Conservation (phyloP, 2,329 filamentous ascomycete species). For the Cladophialophora chaetospira region DNA sequence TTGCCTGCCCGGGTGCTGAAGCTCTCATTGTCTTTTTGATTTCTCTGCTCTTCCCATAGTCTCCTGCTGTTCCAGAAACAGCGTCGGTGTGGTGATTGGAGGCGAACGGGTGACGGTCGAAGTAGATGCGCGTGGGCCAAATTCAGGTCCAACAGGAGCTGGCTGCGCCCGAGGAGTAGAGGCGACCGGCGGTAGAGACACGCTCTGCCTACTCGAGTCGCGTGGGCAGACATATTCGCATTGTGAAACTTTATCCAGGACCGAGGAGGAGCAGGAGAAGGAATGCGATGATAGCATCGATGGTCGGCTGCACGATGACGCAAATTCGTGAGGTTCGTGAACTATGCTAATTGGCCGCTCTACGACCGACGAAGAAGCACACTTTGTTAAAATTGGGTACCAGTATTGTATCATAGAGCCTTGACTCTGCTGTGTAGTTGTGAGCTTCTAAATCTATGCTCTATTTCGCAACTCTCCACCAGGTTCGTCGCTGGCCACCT, state of each 20-base stretch:
- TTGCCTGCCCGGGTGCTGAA: conserved; percentile 60
- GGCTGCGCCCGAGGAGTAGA: background rate
- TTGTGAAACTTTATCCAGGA: background rate
- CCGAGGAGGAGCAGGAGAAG: background rate
- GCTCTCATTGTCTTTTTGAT: conserved; percentile 51
- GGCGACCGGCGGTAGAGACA: conserved; percentile 29
- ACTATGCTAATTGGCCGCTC: no score
- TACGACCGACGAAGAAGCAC: no score
- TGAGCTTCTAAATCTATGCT: background rate
- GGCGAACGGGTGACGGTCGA: background rate
- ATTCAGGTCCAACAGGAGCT: background rate
- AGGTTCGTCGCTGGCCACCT: background rate
- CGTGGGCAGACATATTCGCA: conserved; percentile 12
- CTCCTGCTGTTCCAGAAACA: conserved; percentile 45
- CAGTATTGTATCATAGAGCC: no score
- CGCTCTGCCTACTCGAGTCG: conserved; percentile 23
- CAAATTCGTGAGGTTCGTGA: no score
- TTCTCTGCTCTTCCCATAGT: conserved; percentile 41
- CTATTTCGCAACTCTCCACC: conserved; percentile 14
- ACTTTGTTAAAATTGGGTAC: no score
- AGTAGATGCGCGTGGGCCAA: background rate
- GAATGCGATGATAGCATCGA: background rate
- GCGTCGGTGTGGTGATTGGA: conserved; percentile 22
- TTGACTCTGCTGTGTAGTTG: background rate
- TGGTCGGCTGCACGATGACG: conserved; percentile 20